A percentile compares a stretch with the other conserved stretches of the same genome.
Conservation (phyloP, 306 rosid species). For the Cicer yamashitae region DNA sequence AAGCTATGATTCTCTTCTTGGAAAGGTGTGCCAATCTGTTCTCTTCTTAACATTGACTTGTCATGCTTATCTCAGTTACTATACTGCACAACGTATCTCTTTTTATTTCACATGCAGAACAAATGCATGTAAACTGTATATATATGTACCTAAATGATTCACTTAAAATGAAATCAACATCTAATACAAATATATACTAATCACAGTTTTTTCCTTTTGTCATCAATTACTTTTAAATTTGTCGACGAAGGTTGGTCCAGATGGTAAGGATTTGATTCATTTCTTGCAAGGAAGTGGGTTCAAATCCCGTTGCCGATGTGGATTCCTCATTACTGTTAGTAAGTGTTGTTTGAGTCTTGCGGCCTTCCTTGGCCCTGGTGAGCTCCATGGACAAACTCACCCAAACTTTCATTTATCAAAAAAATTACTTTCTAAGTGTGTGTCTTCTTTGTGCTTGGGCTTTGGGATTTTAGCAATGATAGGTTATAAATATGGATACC, state of each 20-base stretch:
- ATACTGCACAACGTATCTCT: slow-evolving; percentile 26
- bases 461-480: slow-evolving; percentile 30
- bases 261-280: not conserved
- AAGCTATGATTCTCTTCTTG: slow-evolving; percentile 97
- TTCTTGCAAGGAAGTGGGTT: not conserved
- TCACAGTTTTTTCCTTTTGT: slow-evolving; percentile 22
- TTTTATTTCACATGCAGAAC: slow-evolving; percentile 26
- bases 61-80: slow-evolving; percentile 25
- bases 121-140: slow-evolving; percentile 19
- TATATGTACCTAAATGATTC: slow-evolving; percentile 2
- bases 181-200: slow-evolving; percentile 13
- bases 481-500: not conserved
- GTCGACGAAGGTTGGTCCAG: not conserved
- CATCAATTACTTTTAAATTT: slow-evolving; percentile 1
- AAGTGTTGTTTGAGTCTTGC: not conserved
- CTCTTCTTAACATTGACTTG: slow-evolving; percentile 31
- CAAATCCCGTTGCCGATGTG: not conserved
- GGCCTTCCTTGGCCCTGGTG: not conserved
- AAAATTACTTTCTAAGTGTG: not conserved
- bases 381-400: not conserved
- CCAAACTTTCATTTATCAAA: not conserved
- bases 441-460: slow-evolving; percentile 10
- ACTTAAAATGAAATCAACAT: slow-evolving; percentile 12
- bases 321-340: not conserved
- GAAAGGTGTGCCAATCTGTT: slow-evolving; percentile 61